These are phyloP conservation scores for Eutrema yunnanense DNA, from an alignment of 345 rosid species.

Conservation along the genomic window DNA sequence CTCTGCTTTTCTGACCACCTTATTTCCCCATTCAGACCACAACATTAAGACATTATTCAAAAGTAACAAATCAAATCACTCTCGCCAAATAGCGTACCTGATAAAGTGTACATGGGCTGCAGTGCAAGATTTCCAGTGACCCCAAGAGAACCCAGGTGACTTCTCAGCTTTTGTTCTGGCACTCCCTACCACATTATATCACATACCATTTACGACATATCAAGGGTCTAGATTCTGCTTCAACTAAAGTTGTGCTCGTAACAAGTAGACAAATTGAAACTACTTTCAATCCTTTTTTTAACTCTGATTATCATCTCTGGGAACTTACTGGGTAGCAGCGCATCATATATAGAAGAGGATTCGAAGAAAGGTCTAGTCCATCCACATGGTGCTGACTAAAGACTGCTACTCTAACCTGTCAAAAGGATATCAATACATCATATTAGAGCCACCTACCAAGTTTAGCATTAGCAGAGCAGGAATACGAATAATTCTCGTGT, in stretches of 20 bases:
- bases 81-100: conserved; percentile 44
- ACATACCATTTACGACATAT: conserved; percentile 1
- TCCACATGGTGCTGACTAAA: conserved; percentile 99
- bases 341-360: conserved; percentile 98
- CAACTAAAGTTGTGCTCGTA: background rate
- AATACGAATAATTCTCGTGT: background rate
- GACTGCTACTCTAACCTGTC: conserved; percentile 96
- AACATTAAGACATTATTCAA: background rate
- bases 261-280: background rate
- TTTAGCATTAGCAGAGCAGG: background rate
- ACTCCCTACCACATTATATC: conserved; percentile 58
- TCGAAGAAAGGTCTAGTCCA: conserved; percentile 89
- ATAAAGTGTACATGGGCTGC: conserved; percentile 97
- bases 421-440: conserved; percentile 19
- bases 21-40: conserved; percentile 9
- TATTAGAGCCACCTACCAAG: background rate
- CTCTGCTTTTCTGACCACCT: conserved; percentile 99
- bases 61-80: background rate
- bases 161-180: conserved; percentile 89
- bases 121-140: conserved; percentile 97
- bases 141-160: conserved; percentile 95
- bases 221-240: background rate
- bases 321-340: conserved; percentile 90
- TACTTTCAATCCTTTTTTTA: background rate
- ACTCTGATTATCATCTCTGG: background rate